Evolutionary conservation across 2,329 filamentous ascomycete species (phyloP), one percentile per base, ranked within the genome.

Genomic region (Beauveria rudraprayagi): DNA sequence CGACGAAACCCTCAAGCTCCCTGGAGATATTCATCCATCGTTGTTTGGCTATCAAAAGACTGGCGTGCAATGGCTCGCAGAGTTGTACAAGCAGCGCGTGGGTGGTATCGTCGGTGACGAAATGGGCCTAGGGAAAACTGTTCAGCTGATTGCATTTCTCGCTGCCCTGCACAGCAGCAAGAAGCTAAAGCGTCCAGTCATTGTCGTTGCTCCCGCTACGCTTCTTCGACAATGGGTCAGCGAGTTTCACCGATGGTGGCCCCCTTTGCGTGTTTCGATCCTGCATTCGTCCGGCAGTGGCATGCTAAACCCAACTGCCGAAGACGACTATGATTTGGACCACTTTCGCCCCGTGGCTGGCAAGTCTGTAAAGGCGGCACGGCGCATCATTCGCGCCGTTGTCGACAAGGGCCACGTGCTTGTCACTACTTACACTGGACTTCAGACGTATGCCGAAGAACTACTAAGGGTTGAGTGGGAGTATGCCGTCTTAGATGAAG

Each of bases 201-300:
- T 99, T 63, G 84, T 99, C 8, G 92, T 99, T 4, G 92, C 92
- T 56, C 94, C 94, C 2, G 93, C 93, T 3, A 99, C 94, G 0
- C 89, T 99, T 26, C 87, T 99, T 77, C 89, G 91, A 63, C 94
- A 99, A 72, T 99, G 94, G 94, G 94, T 97, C 14, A 96, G 95
- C 65, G 94, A 99, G 70, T 97, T 99, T 67, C 95, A 99, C 74
- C 86, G 88, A 14, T 99, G 95, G 95, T 99, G 95, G 95, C 94
- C 94, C n/a, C 88, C 94, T n/a, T 79, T 99, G 37, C 85, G 95
- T 47, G 94, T 99, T 5, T 96, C 92, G 0, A 97, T 99, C 64
- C 73, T 99, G 54, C 94, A 99, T 71, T 91, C 91, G 1, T 97
- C 94, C 5, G 94, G 94, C 3, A 97, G 92, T 71, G 95, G 94